phyloP scores from a whole-genome alignment of 257 asterid genomes.

The Solanum clarkiae region DNA sequence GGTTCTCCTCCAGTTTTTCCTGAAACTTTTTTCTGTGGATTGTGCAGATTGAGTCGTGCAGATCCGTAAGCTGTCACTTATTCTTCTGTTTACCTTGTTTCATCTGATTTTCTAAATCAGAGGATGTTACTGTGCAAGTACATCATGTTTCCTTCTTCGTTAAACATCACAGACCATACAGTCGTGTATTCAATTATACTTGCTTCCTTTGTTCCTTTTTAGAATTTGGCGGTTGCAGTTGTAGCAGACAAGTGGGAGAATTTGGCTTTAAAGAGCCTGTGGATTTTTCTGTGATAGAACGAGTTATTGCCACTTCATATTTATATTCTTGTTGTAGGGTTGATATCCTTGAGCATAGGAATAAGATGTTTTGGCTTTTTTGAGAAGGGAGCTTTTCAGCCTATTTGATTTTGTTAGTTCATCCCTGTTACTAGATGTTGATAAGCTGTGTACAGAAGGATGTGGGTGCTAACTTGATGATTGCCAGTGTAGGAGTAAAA shows the following conservation, averaged over 20 bases:
- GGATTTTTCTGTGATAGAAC: background rate
- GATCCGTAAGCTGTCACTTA: slow-evolving; percentile 76
- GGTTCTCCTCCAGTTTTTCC: slow-evolving; percentile 44
- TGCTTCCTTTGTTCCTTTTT: background rate
- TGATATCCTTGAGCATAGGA: background rate
- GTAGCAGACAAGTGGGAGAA: background rate
- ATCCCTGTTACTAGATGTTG: background rate
- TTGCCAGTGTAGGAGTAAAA: background rate
- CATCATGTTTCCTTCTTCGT: background rate
- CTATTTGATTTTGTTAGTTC: background rate
- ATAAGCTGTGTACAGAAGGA: background rate
- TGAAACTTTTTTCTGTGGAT: slow-evolving; percentile 73
- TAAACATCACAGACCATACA: background rate
- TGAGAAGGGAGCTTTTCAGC: background rate
- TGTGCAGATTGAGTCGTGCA: slow-evolving; percentile 79
- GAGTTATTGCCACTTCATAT: background rate
- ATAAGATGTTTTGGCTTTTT: background rate
- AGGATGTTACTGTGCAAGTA: background rate
- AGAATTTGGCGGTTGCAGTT: background rate
- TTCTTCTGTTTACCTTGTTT: background rate
- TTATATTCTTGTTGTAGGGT: background rate
- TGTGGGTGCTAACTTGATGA: background rate
- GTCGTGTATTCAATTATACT: background rate
- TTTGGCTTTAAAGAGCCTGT: background rate
- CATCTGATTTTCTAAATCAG: background rate